Evolutionary conservation across 2,329 filamentous ascomycete genomes (phyloP).

Genomic region (Cladosporium sp.): DNA sequence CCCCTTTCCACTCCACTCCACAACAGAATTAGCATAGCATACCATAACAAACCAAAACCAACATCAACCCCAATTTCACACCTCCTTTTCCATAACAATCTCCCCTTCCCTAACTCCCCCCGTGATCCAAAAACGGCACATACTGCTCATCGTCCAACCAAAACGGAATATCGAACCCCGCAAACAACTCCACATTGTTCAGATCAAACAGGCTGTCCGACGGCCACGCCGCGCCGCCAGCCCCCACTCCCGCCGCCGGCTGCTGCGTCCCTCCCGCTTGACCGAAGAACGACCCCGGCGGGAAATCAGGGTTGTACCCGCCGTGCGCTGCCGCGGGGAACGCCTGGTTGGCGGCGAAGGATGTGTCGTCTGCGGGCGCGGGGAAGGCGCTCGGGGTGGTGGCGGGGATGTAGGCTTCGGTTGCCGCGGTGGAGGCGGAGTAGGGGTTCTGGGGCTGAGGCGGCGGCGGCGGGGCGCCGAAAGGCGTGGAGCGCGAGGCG

Average conservation of each 20-base stretch:
- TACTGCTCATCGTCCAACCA: constrained; percentile 33
- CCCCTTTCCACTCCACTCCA: too few species aligned
- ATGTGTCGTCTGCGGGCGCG: constrained; percentile 1
- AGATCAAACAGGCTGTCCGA: constrained; percentile 9
- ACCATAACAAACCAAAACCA: too few species aligned
- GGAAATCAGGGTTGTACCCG: constrained; percentile 9
- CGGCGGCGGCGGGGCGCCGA: neutral
- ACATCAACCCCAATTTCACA: neutral
- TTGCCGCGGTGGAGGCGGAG: neutral
- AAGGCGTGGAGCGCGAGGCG: neutral
- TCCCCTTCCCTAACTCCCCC: neutral
- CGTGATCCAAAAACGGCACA: constrained; percentile 9
- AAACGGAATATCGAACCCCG: constrained; percentile 32
- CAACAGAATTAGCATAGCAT: too few species aligned
- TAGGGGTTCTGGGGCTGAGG: neutral
- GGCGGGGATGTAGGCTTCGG: constrained; percentile 3
- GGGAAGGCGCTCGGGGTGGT: neutral
- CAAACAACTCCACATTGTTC: constrained; percentile 25
- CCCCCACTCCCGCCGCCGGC: neutral
- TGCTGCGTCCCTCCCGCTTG: neutral
- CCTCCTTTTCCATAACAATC: neutral
- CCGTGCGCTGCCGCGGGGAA: neutral
- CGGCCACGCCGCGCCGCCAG: neutral
- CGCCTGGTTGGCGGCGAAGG: neutral
- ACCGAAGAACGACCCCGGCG: constrained; percentile 3